Conservation (phyloP, 1,284 basidiomycete genomes). For the Ustilago xerochloae region DNA sequence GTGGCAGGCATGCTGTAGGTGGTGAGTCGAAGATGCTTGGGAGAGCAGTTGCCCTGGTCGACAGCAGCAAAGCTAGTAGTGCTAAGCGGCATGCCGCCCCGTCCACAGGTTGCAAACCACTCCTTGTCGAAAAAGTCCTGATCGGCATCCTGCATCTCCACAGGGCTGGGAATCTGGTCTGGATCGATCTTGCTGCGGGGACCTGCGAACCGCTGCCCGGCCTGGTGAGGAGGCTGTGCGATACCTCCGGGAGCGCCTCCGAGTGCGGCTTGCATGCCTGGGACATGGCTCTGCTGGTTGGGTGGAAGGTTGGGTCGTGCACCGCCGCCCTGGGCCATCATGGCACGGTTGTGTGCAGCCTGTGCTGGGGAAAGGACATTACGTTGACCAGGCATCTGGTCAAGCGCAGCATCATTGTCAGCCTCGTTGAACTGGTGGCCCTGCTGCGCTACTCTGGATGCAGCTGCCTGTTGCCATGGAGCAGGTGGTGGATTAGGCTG, state of each 20-base stretch:
- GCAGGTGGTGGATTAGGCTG: constrained; percentile 58
- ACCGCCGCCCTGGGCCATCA: constrained; percentile 35
- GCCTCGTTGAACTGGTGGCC: constrained; percentile 37
- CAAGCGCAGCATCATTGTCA: constrained; percentile 56
- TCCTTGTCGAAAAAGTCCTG: constrained; percentile 83
- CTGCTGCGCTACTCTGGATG: constrained; percentile 54
- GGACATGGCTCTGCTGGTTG: constrained; percentile 39
- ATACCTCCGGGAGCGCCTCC: constrained; percentile 34
- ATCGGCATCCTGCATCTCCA: constrained; percentile 84
- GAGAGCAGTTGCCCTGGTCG: constrained; percentile 86
- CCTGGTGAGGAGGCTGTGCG: constrained; percentile 69
- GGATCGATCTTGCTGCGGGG: constrained; percentile 85
- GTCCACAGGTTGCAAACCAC: constrained; percentile 79
- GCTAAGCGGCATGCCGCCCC: constrained; percentile 78
- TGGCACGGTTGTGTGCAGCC: constrained; percentile 59
- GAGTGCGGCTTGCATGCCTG: constrained; percentile 40
- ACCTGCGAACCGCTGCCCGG: constrained; percentile 71
- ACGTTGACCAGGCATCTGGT: constrained; percentile 65
- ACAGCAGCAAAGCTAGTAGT: constrained; percentile 88
- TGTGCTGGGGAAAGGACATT: constrained; percentile 62
- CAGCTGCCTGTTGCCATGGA: constrained; percentile 63
- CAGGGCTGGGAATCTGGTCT: constrained; percentile 89
- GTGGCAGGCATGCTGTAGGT: constrained; percentile 82
- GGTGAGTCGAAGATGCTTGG: constrained; percentile 76
- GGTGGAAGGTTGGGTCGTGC: constrained; percentile 29